Evolutionary conservation across 495 filamentous ascomycete genomes (phyloP).

Genomic region (Podospora didyma): DNA sequence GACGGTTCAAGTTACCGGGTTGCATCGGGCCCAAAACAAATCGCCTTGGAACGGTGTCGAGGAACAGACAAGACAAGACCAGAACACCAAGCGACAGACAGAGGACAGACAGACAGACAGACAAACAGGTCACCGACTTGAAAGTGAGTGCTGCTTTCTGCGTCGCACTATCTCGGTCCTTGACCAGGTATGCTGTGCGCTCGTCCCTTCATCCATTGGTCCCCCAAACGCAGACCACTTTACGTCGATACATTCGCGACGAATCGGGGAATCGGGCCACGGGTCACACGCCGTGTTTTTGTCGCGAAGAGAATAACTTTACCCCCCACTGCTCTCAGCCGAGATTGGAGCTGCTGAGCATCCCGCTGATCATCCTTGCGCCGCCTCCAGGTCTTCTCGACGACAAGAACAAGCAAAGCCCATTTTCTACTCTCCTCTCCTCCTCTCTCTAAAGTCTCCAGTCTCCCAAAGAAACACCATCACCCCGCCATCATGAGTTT

Average conservation of each 20-base stretch:
- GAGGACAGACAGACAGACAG: not conserved
- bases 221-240: conserved; percentile 13
- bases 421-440: too few species aligned
- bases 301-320: conserved; percentile 17
- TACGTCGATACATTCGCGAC: conserved; percentile 23
- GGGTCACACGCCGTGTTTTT: conserved; percentile 18
- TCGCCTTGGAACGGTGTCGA: too few species aligned
- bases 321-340: conserved; percentile 16
- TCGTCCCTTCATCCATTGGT: conserved; percentile 10
- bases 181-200: conserved; percentile 21
- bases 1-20: not conserved
- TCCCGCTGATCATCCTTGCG: conserved; percentile 3
- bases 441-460: too few species aligned
- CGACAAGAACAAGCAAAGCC: not conserved
- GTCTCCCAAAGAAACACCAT: too few species aligned
- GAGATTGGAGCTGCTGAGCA: conserved; percentile 12
- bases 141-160: not conserved
- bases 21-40: not conserved
- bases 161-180: not conserved
- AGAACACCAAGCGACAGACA: too few species aligned
- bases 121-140: not conserved
- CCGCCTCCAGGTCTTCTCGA: not conserved
- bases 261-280: conserved; percentile 22
- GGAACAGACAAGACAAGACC: too few species aligned
- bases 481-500: conserved; percentile 25